Evolutionary conservation across 2,329 filamentous ascomycete species (phyloP).

Genomic region (Microascus cirrosus): DNA sequence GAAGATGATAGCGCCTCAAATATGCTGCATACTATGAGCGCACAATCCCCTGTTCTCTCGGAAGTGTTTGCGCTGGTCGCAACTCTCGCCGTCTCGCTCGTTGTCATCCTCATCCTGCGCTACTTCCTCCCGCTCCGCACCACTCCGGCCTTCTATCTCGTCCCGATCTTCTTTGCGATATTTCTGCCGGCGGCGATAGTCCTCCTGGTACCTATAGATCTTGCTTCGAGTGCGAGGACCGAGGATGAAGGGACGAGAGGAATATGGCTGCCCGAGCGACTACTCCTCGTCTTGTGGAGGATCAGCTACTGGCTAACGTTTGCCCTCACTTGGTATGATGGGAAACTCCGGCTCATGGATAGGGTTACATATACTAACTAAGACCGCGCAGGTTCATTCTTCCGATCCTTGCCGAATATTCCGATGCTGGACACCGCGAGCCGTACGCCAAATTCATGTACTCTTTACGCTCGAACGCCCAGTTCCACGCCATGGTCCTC

Average conservation of each 20-base stretch:
- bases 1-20: slow-evolving; percentile 19
- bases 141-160: slow-evolving; percentile 78
- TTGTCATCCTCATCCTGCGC: slow-evolving; percentile 75
- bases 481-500: slow-evolving; percentile 76
- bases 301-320: slow-evolving; percentile 98
- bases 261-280: slow-evolving; percentile 73
- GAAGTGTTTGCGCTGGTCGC: slow-evolving; percentile 66
- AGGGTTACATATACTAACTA: neutral
- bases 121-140: slow-evolving; percentile 83
- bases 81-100: slow-evolving; percentile 60
- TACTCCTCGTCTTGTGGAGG: slow-evolving; percentile 81
- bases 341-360: slow-evolving; percentile 11
- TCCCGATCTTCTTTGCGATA: slow-evolving; percentile 93
- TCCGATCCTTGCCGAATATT: slow-evolving; percentile 86
- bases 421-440: slow-evolving; percentile 86
- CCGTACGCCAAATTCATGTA: slow-evolving; percentile 71
- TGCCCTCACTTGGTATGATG: slow-evolving; percentile 69
- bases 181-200: slow-evolving; percentile 86
- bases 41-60: slow-evolving; percentile 61
- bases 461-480: slow-evolving; percentile 75
- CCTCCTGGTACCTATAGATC: slow-evolving; percentile 86
- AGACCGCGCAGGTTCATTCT: slow-evolving; percentile 62
- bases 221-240: slow-evolving; percentile 71
- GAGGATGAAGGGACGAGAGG: slow-evolving; percentile 62
- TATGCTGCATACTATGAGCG: slow-evolving; percentile 39